Percentiles rank a stretch among this genome's conserved stretches.
Evolutionary conservation across 2,329 filamentous ascomycete species (phyloP).

Genomic region (Paramyrothecium roridum): DNA sequence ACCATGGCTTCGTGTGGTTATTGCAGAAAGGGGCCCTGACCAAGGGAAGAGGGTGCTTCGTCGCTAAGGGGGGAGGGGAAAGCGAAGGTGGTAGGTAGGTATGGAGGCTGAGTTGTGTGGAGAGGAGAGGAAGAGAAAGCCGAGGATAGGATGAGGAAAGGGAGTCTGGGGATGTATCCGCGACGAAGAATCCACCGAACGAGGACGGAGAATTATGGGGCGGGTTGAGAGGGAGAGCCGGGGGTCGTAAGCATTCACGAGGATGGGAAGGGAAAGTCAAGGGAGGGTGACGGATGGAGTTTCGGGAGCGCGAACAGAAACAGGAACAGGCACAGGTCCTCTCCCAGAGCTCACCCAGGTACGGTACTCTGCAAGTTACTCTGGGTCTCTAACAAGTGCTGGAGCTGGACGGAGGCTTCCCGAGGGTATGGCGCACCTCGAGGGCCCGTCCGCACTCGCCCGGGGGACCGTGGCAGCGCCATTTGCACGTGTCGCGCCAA

Average conservation of each 20-base stretch:
- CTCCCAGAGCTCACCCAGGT: too few relatives aligned
- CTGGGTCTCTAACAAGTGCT: too few relatives aligned
- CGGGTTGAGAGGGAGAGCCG: too few relatives aligned
- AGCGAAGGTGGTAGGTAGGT: constrained; percentile 7
- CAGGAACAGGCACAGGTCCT: background rate
- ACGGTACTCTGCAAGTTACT: too few relatives aligned
- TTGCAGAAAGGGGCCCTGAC: constrained; percentile 77
- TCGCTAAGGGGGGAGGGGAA: constrained; percentile 48
- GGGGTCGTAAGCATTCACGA: background rate
- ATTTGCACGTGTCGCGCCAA: background rate
- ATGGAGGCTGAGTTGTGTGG: constrained; percentile 8
- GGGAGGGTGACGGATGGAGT: background rate
- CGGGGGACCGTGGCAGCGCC: background rate
- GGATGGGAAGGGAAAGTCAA: background rate
- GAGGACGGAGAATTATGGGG: too few relatives aligned
- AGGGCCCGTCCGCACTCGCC: background rate
- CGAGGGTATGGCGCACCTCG: background rate
- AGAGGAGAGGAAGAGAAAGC: constrained; percentile 1
- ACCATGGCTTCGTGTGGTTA: constrained; percentile 59
- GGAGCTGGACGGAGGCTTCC: background rate
- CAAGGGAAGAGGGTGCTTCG: constrained; percentile 93
- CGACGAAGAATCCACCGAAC: too few relatives aligned
- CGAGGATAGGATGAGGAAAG: constrained; percentile 1
- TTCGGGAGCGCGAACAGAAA: too few relatives aligned
- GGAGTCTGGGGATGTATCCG: background rate